phyloP scores from a whole-genome alignment of 352 stramenopile species.

The Peronospora belbahrii region DNA sequence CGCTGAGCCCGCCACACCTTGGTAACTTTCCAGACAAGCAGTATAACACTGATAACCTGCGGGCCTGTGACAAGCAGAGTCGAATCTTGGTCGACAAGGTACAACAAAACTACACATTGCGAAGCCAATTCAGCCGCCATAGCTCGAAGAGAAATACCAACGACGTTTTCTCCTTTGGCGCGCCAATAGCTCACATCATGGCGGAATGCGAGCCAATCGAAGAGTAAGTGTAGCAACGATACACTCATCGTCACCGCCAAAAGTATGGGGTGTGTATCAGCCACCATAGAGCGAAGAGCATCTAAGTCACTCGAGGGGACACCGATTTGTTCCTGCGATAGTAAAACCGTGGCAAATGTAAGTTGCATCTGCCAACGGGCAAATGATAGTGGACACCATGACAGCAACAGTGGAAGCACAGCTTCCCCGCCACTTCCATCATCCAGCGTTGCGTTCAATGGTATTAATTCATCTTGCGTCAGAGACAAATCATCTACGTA shows the following conservation, averaged over 20 bases:
- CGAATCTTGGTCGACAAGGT: constrained; percentile 92
- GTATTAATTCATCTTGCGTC: constrained; percentile 61
- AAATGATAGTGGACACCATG: constrained; percentile 70
- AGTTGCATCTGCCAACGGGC: constrained; percentile 73
- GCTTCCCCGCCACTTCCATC: constrained; percentile 13
- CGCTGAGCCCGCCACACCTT: constrained; percentile 45
- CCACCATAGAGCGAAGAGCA: constrained; percentile 86
- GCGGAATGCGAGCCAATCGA: constrained; percentile 97
- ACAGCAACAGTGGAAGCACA: constrained; percentile 49
- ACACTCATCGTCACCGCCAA: constrained; percentile 92
- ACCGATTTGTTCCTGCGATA: constrained; percentile 53
- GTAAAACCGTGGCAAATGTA: constrained; percentile 54
- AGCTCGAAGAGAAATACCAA: constrained; percentile 89
- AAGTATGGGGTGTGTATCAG: constrained; percentile 93
- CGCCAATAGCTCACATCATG: constrained; percentile 97
- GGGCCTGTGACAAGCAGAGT: constrained; percentile 89
- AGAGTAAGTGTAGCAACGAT: constrained; percentile 94
- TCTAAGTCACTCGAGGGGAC: constrained; percentile 72
- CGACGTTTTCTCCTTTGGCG: constrained; percentile 86
- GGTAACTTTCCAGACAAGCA: constrained; percentile 87
- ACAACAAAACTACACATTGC: constrained; percentile 91
- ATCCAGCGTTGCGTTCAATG: constrained; percentile 47
- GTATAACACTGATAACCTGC: constrained; percentile 52
- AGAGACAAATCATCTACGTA: constrained; percentile 72
- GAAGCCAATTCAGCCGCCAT: constrained; percentile 92